Evolutionary conservation across 129 eudicot genomes (phyloP).

Genomic region (Centaurea solstitialis): DNA sequence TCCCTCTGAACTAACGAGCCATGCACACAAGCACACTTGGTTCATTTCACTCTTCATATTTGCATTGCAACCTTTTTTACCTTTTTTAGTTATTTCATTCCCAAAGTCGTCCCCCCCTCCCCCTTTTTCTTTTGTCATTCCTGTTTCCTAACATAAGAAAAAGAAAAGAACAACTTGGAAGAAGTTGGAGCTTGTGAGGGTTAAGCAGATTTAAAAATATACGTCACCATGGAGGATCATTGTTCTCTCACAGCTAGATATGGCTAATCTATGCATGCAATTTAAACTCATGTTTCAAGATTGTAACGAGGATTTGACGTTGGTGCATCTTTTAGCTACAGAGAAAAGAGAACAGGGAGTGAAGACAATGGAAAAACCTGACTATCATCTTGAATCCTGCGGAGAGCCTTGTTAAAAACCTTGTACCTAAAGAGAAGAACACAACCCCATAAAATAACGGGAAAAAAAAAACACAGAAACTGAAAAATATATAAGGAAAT

Average conservation of each 20-base stretch:
- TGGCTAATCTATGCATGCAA: background rate
- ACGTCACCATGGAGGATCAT: background rate
- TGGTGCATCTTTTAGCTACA: background rate
- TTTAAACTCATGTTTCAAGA: background rate
- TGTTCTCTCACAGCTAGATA: no score
- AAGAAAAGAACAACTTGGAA: background rate
- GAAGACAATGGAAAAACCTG: conserved; percentile 53
- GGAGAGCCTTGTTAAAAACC: conserved; percentile 82
- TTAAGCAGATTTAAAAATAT: background rate
- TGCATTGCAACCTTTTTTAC: background rate
- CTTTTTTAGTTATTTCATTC: background rate
- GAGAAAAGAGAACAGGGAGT: no score
- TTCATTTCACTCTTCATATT: background rate
- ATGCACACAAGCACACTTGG: background rate
- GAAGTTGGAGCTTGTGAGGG: background rate
- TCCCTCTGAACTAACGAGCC: background rate
- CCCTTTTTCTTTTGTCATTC: background rate
- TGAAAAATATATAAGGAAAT: background rate
- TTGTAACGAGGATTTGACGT: background rate
- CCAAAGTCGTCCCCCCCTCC: background rate
- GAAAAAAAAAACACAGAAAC: background rate
- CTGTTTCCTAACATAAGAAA: background rate
- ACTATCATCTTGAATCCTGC: conserved; percentile 76
- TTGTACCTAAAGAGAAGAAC: conserved; percentile 62
- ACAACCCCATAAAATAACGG: background rate